Percentiles rank a stretch among this genome's conserved stretches.
These are phyloP conservation scores for Bimuria novae-zelandiae DNA, from an alignment of 2,329 filamentous ascomycete species.

Conservation along the genomic window DNA sequence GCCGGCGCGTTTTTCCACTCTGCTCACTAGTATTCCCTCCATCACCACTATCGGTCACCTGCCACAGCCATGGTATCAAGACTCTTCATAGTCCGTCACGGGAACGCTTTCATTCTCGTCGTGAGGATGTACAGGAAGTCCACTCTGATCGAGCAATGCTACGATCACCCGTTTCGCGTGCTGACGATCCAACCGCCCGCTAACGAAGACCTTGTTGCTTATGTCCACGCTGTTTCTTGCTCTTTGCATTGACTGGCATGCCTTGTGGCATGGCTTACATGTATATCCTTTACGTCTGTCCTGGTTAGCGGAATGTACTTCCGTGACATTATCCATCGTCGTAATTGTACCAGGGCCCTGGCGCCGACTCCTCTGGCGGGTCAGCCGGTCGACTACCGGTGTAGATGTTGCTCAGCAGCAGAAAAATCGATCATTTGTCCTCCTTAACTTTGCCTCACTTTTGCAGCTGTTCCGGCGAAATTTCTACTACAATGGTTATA, in stretches of 20 bases:
- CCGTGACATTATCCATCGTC: background rate
- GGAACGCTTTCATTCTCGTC: too few species aligned
- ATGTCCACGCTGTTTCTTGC: background rate
- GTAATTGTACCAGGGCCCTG: background rate
- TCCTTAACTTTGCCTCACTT: background rate
- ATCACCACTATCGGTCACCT: too few species aligned
- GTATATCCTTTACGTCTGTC: background rate
- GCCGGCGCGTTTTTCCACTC: too few species aligned
- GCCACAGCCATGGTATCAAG: too few species aligned
- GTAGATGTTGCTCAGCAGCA: background rate
- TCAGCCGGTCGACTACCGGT: background rate
- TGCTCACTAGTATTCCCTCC: too few species aligned
- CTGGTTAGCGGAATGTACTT: background rate
- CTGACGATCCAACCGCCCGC: background rate
- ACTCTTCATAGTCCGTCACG: too few species aligned
- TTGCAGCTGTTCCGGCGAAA: background rate
- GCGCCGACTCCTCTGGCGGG: background rate
- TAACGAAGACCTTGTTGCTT: background rate
- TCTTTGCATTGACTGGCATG: background rate
- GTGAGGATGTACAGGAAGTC: too few species aligned
- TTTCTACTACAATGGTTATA: background rate
- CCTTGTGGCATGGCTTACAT: background rate
- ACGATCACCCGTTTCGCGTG: background rate
- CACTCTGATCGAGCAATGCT: too few species aligned
- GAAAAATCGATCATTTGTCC: background rate